phyloP scores from a whole-genome alignment of 1,139 yeast species.

The Pneumocystis sp. region DNA sequence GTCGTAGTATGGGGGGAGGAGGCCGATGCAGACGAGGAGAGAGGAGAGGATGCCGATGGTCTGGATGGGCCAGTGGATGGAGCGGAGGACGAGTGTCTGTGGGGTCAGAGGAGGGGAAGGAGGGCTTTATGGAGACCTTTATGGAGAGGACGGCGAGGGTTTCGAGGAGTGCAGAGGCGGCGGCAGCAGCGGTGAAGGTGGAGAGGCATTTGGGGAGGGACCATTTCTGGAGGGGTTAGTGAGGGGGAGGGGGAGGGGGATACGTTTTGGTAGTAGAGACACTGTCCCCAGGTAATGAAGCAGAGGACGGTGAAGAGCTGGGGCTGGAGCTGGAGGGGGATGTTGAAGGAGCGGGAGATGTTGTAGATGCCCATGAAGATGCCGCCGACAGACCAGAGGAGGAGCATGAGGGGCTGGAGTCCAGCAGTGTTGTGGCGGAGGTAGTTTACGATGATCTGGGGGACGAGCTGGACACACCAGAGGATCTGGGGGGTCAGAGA shows the following conservation, averaged over 20 bases:
- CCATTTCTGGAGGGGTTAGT: not conserved
- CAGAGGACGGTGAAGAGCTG: constrained; percentile 67
- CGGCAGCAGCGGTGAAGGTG: constrained; percentile 28
- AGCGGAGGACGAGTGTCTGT: constrained; percentile 39
- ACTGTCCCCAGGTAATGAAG: constrained; percentile 51
- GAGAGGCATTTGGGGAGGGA: constrained; percentile 25
- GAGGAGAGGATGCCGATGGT: constrained; percentile 71
- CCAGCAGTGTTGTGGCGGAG: constrained; percentile 70
- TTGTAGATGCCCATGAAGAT: constrained; percentile 75
- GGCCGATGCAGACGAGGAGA: constrained; percentile 56
- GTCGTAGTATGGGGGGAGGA: constrained; percentile 81
- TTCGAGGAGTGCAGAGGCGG: constrained; percentile 45
- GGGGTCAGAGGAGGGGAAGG: too few species aligned
- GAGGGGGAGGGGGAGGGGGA: too few species aligned
- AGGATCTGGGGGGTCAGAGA: constrained; percentile 27
- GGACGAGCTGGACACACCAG: constrained; percentile 83
- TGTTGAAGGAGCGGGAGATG: constrained; percentile 51
- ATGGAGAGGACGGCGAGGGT: constrained; percentile 61
- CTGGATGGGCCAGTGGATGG: constrained; percentile 57
- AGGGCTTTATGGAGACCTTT: too few species aligned
- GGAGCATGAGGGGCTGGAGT: constrained; percentile 68
- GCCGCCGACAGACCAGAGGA: constrained; percentile 71
- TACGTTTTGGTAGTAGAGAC: constrained; percentile 40
- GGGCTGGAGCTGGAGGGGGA: constrained; percentile 76
- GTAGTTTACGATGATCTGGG: constrained; percentile 66